These are phyloP conservation scores for Entophlyctis luteolus DNA, from an alignment of 192 early-diverging fungal species.

Conservation along the genomic window DNA sequence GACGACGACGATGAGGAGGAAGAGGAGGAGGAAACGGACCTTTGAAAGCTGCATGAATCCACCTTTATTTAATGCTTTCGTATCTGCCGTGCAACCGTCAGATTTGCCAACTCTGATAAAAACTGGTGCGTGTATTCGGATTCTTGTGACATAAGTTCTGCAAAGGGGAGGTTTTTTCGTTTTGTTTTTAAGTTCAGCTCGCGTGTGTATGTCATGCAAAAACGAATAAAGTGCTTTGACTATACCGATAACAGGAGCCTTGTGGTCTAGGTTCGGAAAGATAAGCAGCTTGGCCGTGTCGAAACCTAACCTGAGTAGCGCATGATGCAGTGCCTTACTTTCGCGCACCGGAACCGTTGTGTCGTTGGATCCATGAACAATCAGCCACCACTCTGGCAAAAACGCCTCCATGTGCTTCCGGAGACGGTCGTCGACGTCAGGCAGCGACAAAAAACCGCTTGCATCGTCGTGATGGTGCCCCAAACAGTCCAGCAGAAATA, in stretches of 20 bases:
- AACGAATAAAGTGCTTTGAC: too few species aligned
- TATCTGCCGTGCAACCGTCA: too few species aligned
- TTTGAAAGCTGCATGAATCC: too few species aligned
- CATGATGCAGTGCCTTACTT: slow-evolving; percentile 17
- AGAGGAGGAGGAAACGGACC: too few species aligned
- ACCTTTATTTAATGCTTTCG: too few species aligned
- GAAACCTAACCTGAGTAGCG: slow-evolving; percentile 7
- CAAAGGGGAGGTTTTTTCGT: too few species aligned
- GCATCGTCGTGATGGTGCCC: neutral
- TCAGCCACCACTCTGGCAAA: slow-evolving; percentile 23
- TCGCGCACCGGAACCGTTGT: slow-evolving; percentile 23
- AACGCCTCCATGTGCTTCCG: too few species aligned
- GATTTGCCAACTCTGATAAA: too few species aligned
- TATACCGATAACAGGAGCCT: neutral
- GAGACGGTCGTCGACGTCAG: neutral
- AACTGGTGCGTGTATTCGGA: slow-evolving; percentile 5
- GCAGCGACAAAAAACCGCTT: too few species aligned
- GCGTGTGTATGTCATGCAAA: too few species aligned
- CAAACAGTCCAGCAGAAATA: neutral
- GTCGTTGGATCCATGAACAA: slow-evolving; percentile 30
- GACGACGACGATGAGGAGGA: too few species aligned
- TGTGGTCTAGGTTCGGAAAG: slow-evolving; percentile 4
- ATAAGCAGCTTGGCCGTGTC: neutral
- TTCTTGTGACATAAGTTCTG: slow-evolving; percentile 7
- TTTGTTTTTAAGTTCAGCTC: too few species aligned